Conservation (phyloP, 257 asterid species). For the Solanum paucissectum region DNA sequence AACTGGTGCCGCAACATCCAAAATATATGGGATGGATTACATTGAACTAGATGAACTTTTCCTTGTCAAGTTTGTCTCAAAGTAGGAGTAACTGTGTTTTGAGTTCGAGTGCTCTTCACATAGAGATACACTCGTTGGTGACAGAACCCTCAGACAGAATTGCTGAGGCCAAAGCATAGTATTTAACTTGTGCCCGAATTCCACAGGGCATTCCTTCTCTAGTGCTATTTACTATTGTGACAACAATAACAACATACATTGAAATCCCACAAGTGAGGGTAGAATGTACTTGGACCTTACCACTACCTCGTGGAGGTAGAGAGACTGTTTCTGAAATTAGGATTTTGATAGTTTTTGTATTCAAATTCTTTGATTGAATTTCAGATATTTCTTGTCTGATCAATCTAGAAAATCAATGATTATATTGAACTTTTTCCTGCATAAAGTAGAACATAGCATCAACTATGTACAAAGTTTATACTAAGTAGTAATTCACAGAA, state of each 20-base stretch:
- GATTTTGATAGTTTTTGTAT: background rate
- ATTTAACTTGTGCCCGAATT: background rate
- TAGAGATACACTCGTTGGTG: background rate
- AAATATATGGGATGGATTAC: background rate
- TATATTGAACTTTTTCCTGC: too few species aligned
- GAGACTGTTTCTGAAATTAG: background rate
- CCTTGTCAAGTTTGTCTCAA: background rate
- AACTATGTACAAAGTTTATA: background rate
- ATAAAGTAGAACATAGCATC: background rate
- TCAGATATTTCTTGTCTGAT: background rate
- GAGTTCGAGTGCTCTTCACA: background rate
- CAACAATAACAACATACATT: background rate
- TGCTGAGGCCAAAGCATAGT: background rate
- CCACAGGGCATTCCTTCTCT: background rate
- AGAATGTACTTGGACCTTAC: background rate
- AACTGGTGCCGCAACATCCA: background rate
- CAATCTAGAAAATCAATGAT: background rate
- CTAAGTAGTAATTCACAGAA: background rate
- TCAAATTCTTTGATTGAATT: background rate
- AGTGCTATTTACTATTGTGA: background rate
- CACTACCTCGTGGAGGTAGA: background rate
- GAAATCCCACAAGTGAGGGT: background rate
- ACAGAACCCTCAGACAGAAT: background rate
- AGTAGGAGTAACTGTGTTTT: background rate
- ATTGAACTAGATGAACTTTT: background rate